phyloP scores from a whole-genome alignment of 2,329 filamentous ascomycete genomes.

The Hypoxylon sp. region DNA sequence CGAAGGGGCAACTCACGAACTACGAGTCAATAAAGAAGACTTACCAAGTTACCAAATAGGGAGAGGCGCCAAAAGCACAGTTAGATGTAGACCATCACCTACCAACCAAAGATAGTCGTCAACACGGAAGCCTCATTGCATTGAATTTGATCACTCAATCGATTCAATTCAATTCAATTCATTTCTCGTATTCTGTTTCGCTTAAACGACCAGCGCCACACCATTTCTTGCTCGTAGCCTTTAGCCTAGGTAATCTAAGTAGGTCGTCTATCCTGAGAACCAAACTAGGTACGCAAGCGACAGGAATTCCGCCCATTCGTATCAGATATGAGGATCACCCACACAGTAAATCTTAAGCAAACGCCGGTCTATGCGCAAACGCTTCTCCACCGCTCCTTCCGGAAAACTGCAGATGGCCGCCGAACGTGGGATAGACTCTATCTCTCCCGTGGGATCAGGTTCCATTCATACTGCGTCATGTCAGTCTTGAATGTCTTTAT shows the following conservation, averaged over 20 bases:
- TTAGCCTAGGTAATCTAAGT: conserved; percentile 10
- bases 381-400: conserved; percentile 40
- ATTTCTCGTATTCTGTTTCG: conserved; percentile 1
- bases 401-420: conserved; percentile 25
- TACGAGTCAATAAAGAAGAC: neutral
- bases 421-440: conserved; percentile 57
- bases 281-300: conserved; percentile 1
- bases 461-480: conserved; percentile 70
- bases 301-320: conserved; percentile 4
- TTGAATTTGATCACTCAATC: conserved; percentile 6
- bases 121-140: conserved; percentile 2
- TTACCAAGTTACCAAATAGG: neutral
- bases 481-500: conserved; percentile 24
- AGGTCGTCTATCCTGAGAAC: conserved; percentile 33
- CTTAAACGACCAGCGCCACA: conserved; percentile 16
- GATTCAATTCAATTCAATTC: conserved; percentile 7
- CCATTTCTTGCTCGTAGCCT: neutral
- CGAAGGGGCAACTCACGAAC: neutral
- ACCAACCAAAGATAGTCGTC: neutral
- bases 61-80: neutral
- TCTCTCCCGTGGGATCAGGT: conserved; percentile 68
- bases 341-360: conserved; percentile 17
- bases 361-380: conserved; percentile 39
- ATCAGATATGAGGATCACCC: conserved; percentile 2
- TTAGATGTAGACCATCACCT: conserved; percentile 5